Evolutionary conservation across 2,329 filamentous ascomycete genomes (phyloP).

Genomic region (Fusarium redolens): DNA sequence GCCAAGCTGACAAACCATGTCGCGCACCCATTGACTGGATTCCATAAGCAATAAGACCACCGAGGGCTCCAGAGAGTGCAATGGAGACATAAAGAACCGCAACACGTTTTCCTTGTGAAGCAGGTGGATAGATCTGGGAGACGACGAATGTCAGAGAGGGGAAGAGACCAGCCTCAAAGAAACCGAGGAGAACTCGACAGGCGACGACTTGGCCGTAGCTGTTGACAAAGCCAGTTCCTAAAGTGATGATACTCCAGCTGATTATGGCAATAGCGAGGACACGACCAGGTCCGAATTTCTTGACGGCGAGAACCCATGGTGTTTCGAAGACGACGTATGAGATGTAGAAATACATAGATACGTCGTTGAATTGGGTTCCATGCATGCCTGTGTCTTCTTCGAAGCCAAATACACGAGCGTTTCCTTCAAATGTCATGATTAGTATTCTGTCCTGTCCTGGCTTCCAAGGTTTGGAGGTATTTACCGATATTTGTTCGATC

Average conservation of each 20-base stretch:
- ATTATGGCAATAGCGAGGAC: constrained; percentile 48
- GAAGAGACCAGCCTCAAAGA: constrained; percentile 51
- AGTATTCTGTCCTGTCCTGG: not conserved
- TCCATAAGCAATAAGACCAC: constrained; percentile 46
- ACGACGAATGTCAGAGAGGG: constrained; percentile 44
- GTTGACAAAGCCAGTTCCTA: constrained; percentile 48
- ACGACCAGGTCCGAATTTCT: constrained; percentile 43
- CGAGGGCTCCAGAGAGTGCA: constrained; percentile 46
- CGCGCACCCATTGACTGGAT: constrained; percentile 57
- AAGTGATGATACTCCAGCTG: constrained; percentile 48
- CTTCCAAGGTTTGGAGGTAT: rapidly evolving
- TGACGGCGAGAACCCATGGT: constrained; percentile 48
- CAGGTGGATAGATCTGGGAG: constrained; percentile 3
- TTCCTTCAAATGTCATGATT: constrained; percentile 35
- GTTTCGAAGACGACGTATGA: constrained; percentile 50
- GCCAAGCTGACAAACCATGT: constrained; percentile 60
- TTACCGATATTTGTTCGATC: constrained; percentile 46
- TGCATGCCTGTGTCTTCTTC: constrained; percentile 47
- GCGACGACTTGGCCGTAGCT: constrained; percentile 45
- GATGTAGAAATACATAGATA: constrained; percentile 47
- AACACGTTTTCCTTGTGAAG: constrained; percentile 46
- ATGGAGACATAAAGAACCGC: constrained; percentile 48
- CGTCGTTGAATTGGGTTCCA: constrained; percentile 47
- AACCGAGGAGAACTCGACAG: constrained; percentile 47
- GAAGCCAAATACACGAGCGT: constrained; percentile 50